phyloP scores from a whole-genome alignment of 306 rosid species.

The Quercus parvula region DNA sequence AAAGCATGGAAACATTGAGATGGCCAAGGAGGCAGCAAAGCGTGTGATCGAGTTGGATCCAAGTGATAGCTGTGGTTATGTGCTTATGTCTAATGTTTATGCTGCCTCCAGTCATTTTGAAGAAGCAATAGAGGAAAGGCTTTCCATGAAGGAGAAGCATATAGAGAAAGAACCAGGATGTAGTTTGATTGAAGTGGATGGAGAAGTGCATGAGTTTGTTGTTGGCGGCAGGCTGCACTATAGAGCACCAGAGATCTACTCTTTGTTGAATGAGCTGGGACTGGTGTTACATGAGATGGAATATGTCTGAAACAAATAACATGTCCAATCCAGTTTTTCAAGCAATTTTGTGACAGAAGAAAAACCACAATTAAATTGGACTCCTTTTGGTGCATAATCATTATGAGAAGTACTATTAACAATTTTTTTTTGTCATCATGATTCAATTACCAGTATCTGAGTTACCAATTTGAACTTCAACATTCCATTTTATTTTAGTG shows the following conservation, averaged over 20 bases:
- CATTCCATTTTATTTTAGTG: not conserved
- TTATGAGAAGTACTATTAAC: not conserved
- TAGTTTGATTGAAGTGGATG: slow-evolving; percentile 76
- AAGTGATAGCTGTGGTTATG: slow-evolving; percentile 57
- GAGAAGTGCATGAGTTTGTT: slow-evolving; percentile 77
- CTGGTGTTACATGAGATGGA: slow-evolving; percentile 8
- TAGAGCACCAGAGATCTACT: slow-evolving; percentile 58
- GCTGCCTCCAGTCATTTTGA: slow-evolving; percentile 50
- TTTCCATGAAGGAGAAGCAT: slow-evolving; percentile 57
- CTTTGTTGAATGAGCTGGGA: slow-evolving; percentile 40
- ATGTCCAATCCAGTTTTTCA: not conserved
- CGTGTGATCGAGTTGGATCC: slow-evolving; percentile 58
- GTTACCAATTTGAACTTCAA: not conserved
- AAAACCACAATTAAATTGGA: too few relatives aligned
- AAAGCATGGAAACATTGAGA: slow-evolving; percentile 56
- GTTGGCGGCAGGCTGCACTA: slow-evolving; percentile 69
- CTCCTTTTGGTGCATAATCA: not conserved
- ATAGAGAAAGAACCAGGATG: slow-evolving; percentile 81
- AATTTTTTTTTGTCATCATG: slow-evolving; percentile 9
- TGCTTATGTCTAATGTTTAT: slow-evolving; percentile 70
- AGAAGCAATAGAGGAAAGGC: slow-evolving; percentile 60
- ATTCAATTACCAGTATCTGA: slow-evolving; percentile 1
- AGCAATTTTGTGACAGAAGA: too few relatives aligned
- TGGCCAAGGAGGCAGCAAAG: slow-evolving; percentile 61
- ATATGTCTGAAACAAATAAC: not conserved